A percentile compares a stretch with the other conserved stretches of the same genome.
These are phyloP conservation scores for Solanum infundibuliforme DNA, from an alignment of 257 asterid genomes.

Conservation along the genomic window DNA sequence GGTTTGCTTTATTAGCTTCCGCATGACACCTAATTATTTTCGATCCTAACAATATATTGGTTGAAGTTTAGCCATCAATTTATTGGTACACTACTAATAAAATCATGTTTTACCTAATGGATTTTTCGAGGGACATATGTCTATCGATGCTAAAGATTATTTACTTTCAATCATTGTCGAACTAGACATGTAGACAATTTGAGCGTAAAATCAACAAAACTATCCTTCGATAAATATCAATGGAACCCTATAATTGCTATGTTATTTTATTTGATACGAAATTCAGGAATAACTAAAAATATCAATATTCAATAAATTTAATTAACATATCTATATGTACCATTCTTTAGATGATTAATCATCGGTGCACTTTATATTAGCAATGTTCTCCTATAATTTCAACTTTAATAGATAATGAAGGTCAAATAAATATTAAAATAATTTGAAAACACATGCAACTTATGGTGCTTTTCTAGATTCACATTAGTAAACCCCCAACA, in stretches of 20 bases:
- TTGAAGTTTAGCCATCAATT: not conserved
- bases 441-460: not conserved
- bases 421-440: not conserved
- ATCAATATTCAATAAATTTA: not conserved
- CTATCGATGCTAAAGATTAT: not conserved
- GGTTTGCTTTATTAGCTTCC: too few species aligned
- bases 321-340: not conserved
- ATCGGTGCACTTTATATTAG: not conserved
- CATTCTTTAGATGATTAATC: not conserved
- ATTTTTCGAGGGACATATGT: not conserved
- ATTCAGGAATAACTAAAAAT: not conserved
- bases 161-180: too few species aligned
- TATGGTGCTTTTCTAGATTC: not conserved
- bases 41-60: too few species aligned
- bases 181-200: not conserved
- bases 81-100: not conserved
- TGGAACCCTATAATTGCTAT: accelerated
- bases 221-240: not conserved
- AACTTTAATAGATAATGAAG: not conserved
- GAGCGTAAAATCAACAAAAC: too few species aligned
- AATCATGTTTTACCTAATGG: not conserved
- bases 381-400: not conserved
- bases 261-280: not conserved
- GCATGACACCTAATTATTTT: too few species aligned
- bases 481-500: not conserved